A percentile compares a stretch with the other conserved stretches of the same genome.
Conservation (phyloP, 805 yeast genomes). For the Scheffersomyces coipomensis region DNA sequence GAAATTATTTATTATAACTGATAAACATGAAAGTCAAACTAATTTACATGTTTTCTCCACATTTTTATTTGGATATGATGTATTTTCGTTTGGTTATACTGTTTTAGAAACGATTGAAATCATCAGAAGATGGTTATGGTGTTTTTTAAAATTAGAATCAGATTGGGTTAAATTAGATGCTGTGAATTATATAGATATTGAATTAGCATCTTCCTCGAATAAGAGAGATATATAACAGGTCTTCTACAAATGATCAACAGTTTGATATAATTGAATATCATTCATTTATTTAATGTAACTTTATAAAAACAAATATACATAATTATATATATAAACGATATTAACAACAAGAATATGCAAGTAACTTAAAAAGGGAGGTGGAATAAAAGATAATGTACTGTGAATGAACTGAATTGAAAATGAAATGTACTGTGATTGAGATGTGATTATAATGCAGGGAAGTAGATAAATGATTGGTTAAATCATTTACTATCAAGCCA, state of each 20-base stretch:
- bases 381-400: no score
- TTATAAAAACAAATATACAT: no score
- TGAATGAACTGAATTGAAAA: no score
- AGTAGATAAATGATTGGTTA: background rate
- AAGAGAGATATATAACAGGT: constrained; percentile 1
- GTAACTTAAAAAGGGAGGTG: no score
- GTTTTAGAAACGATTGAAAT: constrained; percentile 72
- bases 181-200: constrained; percentile 1
- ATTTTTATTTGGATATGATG: constrained; percentile 38
- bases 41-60: constrained; percentile 18
- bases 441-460: no score
- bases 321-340: no score
- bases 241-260: no score
- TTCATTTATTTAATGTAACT: no score
- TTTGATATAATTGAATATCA: no score
- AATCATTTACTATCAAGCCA: constrained; percentile 33
- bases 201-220: constrained; percentile 1
- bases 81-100: constrained; percentile 56
- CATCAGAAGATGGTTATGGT: constrained; percentile 86
- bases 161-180: constrained; percentile 49
- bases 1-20: constrained; percentile 42
- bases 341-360: no score
- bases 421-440: no score
- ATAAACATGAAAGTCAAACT: constrained; percentile 14
- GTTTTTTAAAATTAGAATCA: constrained; percentile 76